Evolutionary conservation across 768 basidiomycete genomes (phyloP).

Genomic region (Serendipita sp.): DNA sequence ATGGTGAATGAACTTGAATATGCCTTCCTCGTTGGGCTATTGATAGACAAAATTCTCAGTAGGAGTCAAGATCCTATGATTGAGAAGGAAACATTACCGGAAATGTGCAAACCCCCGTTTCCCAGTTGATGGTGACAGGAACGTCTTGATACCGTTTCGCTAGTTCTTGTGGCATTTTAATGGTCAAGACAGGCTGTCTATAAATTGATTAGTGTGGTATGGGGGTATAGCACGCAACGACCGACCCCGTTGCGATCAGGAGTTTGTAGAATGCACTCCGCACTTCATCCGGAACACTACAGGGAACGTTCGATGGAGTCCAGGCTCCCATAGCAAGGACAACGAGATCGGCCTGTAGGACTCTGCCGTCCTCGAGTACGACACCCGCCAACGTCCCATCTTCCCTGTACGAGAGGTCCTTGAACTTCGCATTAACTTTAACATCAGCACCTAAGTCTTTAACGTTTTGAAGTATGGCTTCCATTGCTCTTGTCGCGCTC

Average conservation of each 20-base stretch:
- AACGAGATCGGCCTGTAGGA: conserved; percentile 37
- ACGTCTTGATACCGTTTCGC: conserved; percentile 38
- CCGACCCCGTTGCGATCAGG: conserved; percentile 71
- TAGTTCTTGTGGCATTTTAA: conserved; percentile 30
- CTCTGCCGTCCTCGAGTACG: conserved; percentile 35
- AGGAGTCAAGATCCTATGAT: neutral
- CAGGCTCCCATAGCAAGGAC: conserved; percentile 67
- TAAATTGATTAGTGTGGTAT: too few species aligned
- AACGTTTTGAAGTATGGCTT: conserved; percentile 38
- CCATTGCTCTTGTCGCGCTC: conserved; percentile 50
- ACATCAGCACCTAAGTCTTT: conserved; percentile 42
- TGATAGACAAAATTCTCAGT: neutral
- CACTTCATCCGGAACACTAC: conserved; percentile 19
- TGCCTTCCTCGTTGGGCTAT: conserved; percentile 48
- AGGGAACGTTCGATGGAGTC: conserved; percentile 60
- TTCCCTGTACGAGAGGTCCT: conserved; percentile 14
- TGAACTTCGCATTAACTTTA: neutral
- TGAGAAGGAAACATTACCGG: conserved; percentile 34
- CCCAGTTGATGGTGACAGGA: conserved; percentile 60
- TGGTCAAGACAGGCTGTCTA: neutral
- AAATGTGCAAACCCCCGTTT: conserved; percentile 65
- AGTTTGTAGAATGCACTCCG: conserved; percentile 25
- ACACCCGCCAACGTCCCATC: conserved; percentile 35
- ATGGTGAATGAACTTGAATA: conserved; percentile 71
- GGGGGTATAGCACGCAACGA: neutral